Conservation (phyloP, 805 yeast species). For the Lipomyces spencermartinsiae region DNA sequence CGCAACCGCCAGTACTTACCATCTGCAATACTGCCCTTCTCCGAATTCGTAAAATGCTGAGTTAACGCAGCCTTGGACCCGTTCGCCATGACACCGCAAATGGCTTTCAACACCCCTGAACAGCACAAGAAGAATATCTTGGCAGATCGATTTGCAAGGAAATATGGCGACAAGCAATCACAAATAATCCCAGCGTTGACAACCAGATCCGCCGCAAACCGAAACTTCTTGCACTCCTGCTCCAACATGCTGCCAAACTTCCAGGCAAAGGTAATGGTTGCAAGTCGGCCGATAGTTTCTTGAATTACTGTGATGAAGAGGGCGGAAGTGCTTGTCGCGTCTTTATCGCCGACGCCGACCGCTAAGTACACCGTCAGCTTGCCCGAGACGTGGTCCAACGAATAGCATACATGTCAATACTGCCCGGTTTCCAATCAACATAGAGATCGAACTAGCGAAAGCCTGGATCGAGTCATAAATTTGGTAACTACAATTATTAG, state of each 20-base stretch:
- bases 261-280: slow-evolving; percentile 49
- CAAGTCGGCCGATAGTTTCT: slow-evolving; percentile 48
- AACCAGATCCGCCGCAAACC: slow-evolving; percentile 47
- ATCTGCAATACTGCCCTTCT: slow-evolving; percentile 46
- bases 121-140: slow-evolving; percentile 43
- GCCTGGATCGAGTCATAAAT: slow-evolving; percentile 50
- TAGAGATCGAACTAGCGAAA: slow-evolving; percentile 46
- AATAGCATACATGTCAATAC: slow-evolving; percentile 39
- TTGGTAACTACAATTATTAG: slow-evolving; percentile 41
- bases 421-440: slow-evolving; percentile 47
- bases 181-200: slow-evolving; percentile 47
- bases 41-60: slow-evolving; percentile 48
- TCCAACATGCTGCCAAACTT: slow-evolving; percentile 45
- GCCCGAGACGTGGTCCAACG: background rate
- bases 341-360: slow-evolving; percentile 49
- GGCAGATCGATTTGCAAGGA: slow-evolving; percentile 37
- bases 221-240: slow-evolving; percentile 48
- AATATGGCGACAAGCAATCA: slow-evolving; percentile 46
- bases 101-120: slow-evolving; percentile 46
- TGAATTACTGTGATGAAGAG: slow-evolving; percentile 47
- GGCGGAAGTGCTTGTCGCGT: slow-evolving; percentile 49
- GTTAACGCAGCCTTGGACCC: slow-evolving; percentile 49
- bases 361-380: slow-evolving; percentile 32
- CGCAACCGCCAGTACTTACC: slow-evolving; percentile 24
- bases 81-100: slow-evolving; percentile 49